Evolutionary conservation across 192 early-diverging fungal species (phyloP).

Genomic region (Coemansia sp.): DNA sequence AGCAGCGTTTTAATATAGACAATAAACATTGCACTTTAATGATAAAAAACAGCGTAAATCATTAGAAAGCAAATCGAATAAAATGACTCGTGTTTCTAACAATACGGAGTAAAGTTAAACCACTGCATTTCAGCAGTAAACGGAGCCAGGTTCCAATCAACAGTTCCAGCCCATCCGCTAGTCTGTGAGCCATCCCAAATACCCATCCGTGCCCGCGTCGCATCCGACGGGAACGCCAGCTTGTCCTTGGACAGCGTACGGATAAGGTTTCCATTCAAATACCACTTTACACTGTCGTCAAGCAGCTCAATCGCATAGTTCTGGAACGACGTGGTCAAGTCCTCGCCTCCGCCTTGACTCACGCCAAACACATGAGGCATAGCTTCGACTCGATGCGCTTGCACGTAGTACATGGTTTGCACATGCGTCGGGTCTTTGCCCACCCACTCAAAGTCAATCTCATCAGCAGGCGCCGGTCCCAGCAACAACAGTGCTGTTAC

Average conservation of each 20-base stretch:
- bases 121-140: conserved; percentile 45
- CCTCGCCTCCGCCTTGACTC: conserved; percentile 18
- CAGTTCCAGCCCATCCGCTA: conserved; percentile 49
- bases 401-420: conserved; percentile 57
- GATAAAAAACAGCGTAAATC: too few species aligned
- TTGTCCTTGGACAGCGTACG: neutral
- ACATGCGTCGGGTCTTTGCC: conserved; percentile 52
- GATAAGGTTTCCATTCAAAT: conserved; percentile 45
- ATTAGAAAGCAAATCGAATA: too few species aligned
- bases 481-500: conserved; percentile 56
- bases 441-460: conserved; percentile 67
- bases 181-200: conserved; percentile 55
- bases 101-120: conserved; percentile 35
- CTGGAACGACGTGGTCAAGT: conserved; percentile 54
- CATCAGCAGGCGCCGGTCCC: conserved; percentile 53
- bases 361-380: conserved; percentile 26
- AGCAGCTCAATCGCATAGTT: conserved; percentile 62
- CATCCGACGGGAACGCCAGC: conserved; percentile 24
- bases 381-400: conserved; percentile 36
- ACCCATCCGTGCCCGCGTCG: conserved; percentile 42
- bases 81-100: conserved; percentile 5
- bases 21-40: neutral
- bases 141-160: conserved; percentile 42
- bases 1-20: too few species aligned
- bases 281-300: conserved; percentile 60